These are phyloP conservation scores for Euphorbia peplus DNA, from an alignment of 345 rosid species.

Conservation along the genomic window DNA sequence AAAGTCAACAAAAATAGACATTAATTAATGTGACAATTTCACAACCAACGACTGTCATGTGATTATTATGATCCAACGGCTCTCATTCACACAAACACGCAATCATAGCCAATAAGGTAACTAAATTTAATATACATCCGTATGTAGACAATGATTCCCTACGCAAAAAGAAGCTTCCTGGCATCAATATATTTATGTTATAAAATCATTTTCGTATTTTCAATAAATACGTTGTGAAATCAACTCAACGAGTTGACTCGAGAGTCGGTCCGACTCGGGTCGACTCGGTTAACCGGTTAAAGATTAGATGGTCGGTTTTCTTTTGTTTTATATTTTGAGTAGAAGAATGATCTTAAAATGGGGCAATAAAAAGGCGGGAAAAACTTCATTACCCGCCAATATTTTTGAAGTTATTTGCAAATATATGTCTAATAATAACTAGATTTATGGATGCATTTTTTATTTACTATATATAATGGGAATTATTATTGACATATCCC, in stretches of 20 bases:
- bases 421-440: background rate
- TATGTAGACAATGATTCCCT: background rate
- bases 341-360: background rate
- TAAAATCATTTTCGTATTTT: background rate
- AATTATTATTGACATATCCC: background rate
- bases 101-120: background rate
- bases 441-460: background rate
- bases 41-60: background rate
- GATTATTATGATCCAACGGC: background rate
- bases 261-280: background rate
- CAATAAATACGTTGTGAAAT: background rate
- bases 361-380: slow-evolving; percentile 7
- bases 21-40: too few relatives aligned
- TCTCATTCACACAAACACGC: background rate
- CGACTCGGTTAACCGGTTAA: background rate
- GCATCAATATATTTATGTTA: background rate
- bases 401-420: slow-evolving; percentile 9
- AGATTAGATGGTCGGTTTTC: background rate
- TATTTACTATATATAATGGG: background rate
- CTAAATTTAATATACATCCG: background rate
- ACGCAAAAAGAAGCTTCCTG: background rate
- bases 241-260: slow-evolving; percentile 15
- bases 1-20: too few relatives aligned
- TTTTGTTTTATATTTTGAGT: background rate
- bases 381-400: slow-evolving; percentile 15